Base-by-base conservation (phyloP, 441 rosid genomes). In the Kokia cookei region DNA sequence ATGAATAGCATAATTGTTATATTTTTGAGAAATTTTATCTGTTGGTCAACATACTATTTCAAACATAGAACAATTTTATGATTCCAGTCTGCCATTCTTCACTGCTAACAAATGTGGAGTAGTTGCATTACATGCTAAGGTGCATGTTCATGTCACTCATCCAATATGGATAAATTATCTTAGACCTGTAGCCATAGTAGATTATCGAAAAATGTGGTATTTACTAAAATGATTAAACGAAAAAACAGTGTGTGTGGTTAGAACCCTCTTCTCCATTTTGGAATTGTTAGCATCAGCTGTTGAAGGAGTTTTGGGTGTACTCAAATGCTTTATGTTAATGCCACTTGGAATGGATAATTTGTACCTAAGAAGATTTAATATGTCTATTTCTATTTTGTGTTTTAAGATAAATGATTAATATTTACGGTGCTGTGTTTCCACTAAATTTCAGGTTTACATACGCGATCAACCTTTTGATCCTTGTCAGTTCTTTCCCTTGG, bases 391-490 rank as follows among this genome's bases (percentile, higher is more conserved):
- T 59, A 43, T 71, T 58, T 57, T 3, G 14, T 32, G 13, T 55
- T 67, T 48, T 64, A 72, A 60, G 37, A 59, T 57, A 14, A 59
- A 45, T 54, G 19, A 27, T 42, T 26, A 57, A 61, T 48, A 32
- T 62, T 37, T 37, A 73, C n/a, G 62, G 4, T 14, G 17, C 17
- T 14, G 35, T 68, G 64, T 79, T 72, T 48, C 22, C 61, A 35
- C 72, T 12, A 57, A 65, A 17, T 82, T 69, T 79, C 86, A 95
- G 99, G 95, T 86, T 55, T 95, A 90, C 81, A 91, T 93, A 80
- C 93, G 99, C 63, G 99, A 95, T 77, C 97, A 88, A 78, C 84
- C 86, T 58, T 91, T 96, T 47, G 97, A 93, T 79, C 97, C 98
- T 70, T 68, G 80, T 68, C 93, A 92, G 78, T 91, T 96, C 82